Base-by-base conservation (phyloP, 2,329 filamentous ascomycete species). In the Calcarisporium arbuscula region DNA sequence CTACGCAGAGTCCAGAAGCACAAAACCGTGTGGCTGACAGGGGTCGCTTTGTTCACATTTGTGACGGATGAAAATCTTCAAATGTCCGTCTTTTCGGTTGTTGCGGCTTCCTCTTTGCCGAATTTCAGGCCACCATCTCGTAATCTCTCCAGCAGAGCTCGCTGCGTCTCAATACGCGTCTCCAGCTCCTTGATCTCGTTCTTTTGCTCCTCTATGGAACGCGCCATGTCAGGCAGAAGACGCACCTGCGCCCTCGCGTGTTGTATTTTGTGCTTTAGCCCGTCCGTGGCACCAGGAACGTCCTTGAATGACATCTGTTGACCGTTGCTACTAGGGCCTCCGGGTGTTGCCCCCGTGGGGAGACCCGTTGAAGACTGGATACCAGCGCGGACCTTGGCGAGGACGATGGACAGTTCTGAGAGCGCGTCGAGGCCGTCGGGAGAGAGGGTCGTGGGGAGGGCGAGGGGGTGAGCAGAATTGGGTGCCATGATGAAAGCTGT, bases 351-450 rank as follows among this genome's bases (percentile, higher is more conserved):
- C 31, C 59, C 62, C 6, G 57, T 55, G 28, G 60, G 58, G 31
- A 64, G 52, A 34, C 64, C 56, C 25, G 62, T 49, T 9, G 58
- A 58, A 29, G 62, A 55, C 51, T 64, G 48, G 47, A 66, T 60
- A 12, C 65, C 68, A 23, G 58, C 53, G 47, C 84, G 77, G 14
- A 95, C 74, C 32, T 85, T 84, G 45, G 78, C 70, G 41, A 95
- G 77, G 46, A 94, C 77, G 39, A 79, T 72, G 51, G 86, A 81
- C 35, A 95, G 77, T 51, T 88, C 79, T 18, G 88, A 86, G 35
- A 94, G 74, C 47, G 87, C 77, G 65, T 95, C 89, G 64, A 95
- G 86, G 32, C 79, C 78, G 58, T 89, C 82, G 19, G 89, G 84
- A 32, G 85, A 75, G 42, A 92, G 82, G 36, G 82, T 77, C 4